Base-by-base conservation (phyloP, 2,329 filamentous ascomycete genomes). In the Epichloe sp. region DNA sequence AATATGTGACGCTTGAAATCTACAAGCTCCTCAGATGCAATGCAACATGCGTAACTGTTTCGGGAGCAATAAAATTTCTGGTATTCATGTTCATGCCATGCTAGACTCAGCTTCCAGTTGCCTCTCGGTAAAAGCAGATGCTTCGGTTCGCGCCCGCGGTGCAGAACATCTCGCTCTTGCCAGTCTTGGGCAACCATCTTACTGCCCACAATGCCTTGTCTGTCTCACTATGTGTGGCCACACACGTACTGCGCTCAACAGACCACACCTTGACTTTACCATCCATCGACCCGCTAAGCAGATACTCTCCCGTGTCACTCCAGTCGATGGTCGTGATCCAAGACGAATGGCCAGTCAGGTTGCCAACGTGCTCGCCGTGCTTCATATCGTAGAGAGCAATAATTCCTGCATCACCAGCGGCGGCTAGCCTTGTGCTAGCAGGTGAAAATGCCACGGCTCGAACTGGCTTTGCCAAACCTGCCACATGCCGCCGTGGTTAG, bases 241-340 rank as follows among this genome's bases (percentile, higher is more conserved):
- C 93, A 63, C 93, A 97, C 4, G 77, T 76, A 52, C 82, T 79
- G 36, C 83, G 79, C 60, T 95, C 89, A 53, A 96, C 79, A 34
- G 88, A 91, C 93, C 93, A 98, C 34, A 97, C 86, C 68, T 95
- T 96, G 54, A 86, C 88, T 67, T 95, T 96, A 38, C 93, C 91
- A 63, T 97, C 90, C 65, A 94, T 88, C 1, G 86, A 82, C 46
- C 88, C 88, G 62, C 86, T 94, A 3, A 97, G 75, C 12, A 98
- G 72, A 65, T 87, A 95, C 68, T 97, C 91, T 46, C 93, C 93
- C 4, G 86, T 94, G 62, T 87, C 80, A 65, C 85, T 97, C 88
- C 91, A 98, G 65, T 95, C 88, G 43, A 97, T 73, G 35, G 85
- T 85, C 54, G 91, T 86, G 57, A 98, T 83, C 93, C 91, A 98